phyloP scores from a whole-genome alignment of 208 protist species.

The Leishmania martiniquensis region DNA sequence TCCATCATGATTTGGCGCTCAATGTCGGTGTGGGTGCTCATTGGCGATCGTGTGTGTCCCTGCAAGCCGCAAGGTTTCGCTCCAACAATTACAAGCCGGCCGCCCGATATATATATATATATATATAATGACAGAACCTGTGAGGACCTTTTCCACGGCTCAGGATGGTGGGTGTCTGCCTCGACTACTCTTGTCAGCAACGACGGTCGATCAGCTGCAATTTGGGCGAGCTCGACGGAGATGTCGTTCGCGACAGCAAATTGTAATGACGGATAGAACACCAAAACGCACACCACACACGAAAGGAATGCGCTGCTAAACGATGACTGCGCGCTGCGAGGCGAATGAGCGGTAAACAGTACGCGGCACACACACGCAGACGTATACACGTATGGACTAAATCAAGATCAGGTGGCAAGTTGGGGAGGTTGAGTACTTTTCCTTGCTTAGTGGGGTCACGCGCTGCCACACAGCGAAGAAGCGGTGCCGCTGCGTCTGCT shows the following conservation, averaged over 20 bases:
- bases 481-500: not conserved
- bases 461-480: not conserved
- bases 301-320: not conserved
- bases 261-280: not conserved
- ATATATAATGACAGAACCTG: not conserved
- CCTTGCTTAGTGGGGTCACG: not conserved
- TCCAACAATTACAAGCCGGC: not conserved
- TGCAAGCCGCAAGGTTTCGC: not conserved
- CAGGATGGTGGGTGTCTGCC: not conserved
- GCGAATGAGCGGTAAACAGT: slow-evolving; percentile 5
- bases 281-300: no score
- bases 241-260: not conserved
- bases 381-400: not conserved
- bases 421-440: no score
- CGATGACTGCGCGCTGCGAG: not conserved
- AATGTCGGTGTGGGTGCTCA: slow-evolving; percentile 63
- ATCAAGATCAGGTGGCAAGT: no score
- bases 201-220: no score
- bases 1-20: slow-evolving; percentile 79
- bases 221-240: not conserved
- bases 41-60: not conserved
- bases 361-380: not conserved
- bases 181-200: not conserved
- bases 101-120: not conserved
- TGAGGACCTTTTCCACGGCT: not conserved